These are phyloP conservation scores for Iberis pinnata DNA, from an alignment of 345 rosid species.

Conservation along the genomic window DNA sequence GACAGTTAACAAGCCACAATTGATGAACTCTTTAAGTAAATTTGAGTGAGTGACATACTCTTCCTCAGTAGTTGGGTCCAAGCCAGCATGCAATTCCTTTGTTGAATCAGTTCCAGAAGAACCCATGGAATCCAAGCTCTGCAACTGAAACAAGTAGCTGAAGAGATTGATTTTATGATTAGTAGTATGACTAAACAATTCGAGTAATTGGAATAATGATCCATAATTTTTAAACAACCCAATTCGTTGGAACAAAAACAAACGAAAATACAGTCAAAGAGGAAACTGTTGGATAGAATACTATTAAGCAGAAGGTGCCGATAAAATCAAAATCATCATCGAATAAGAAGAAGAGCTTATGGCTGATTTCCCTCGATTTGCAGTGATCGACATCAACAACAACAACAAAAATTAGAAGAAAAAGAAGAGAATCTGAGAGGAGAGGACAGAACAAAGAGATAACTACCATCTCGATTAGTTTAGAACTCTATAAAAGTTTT, in stretches of 20 bases:
- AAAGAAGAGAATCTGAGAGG: no score
- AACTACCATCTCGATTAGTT: no score
- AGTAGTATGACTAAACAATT: no score
- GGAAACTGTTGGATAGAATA: constrained; percentile 6
- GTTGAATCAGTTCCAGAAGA: constrained; percentile 33
- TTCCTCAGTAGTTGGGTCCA: constrained; percentile 51
- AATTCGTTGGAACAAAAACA: constrained; percentile 5
- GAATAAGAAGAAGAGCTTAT: constrained; percentile 28
- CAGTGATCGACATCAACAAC: no score
- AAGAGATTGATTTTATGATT: neutral
- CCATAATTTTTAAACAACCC: neutral
- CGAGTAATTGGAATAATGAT: neutral
- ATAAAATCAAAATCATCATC: neutral
- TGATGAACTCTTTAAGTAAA: constrained; percentile 58
- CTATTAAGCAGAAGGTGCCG: constrained; percentile 4
- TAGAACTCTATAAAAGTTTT: no score
- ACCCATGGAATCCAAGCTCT: constrained; percentile 39
- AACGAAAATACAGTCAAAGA: constrained; percentile 11
- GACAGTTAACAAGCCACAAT: no score
- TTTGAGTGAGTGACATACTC: constrained; percentile 64
- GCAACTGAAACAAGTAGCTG: constrained; percentile 22
- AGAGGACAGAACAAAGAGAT: no score
- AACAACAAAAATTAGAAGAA: no score
- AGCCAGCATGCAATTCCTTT: constrained; percentile 34
- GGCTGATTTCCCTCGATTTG: no score